phyloP scores from a whole-genome alignment of 306 rosid genomes.

The Senna tora region DNA sequence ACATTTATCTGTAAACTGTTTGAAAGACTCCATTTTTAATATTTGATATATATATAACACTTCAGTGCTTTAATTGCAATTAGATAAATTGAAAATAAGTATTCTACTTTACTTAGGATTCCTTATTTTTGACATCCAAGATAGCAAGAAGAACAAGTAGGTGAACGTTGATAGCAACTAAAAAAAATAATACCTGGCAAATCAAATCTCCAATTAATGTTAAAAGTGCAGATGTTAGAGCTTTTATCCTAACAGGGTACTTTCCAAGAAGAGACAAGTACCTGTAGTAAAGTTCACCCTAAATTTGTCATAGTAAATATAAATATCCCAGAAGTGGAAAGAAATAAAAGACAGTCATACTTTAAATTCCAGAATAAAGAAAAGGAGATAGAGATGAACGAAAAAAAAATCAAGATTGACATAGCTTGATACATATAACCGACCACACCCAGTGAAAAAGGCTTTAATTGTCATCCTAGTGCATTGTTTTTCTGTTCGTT shows the following conservation, averaged over 20 bases:
- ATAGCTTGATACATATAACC: no score
- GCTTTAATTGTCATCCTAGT: no score
- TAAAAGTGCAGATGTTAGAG: conserved; percentile 81
- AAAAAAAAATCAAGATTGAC: no score
- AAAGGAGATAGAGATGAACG: no score
- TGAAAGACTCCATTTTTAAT: neutral
- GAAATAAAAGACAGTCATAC: neutral
- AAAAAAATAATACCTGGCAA: conserved; percentile 71
- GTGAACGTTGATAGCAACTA: neutral
- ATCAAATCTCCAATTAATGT: conserved; percentile 75
- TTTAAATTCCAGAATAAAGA: no score
- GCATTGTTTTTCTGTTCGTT: neutral
- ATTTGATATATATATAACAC: neutral
- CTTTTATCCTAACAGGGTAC: conserved; percentile 77
- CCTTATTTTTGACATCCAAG: neutral
- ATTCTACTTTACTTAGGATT: neutral
- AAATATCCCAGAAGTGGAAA: neutral
- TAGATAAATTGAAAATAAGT: neutral
- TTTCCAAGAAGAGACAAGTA: conserved; percentile 77
- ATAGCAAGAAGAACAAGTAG: neutral
- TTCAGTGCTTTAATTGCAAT: neutral
- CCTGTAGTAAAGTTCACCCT: conserved; percentile 53
- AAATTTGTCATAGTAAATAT: conserved; percentile 18
- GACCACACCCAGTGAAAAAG: no score
- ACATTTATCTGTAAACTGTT: neutral